Evolutionary conservation across 2,329 filamentous ascomycete genomes (phyloP), one percentile per base, ranked within the genome.

Genomic region (Colletotrichum lini): DNA sequence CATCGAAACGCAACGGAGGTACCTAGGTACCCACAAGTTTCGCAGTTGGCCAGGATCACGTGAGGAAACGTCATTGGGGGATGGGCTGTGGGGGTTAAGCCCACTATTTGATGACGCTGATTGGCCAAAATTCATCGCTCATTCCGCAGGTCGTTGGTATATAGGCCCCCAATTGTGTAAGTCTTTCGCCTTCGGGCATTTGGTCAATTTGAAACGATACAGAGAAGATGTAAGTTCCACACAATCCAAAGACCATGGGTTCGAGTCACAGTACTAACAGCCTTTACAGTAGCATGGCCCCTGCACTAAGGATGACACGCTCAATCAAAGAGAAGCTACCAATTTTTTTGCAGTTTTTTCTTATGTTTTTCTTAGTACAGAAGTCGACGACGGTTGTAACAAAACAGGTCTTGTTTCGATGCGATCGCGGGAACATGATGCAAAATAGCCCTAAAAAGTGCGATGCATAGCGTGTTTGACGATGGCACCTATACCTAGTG

Each of bases 231-330:
- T 66, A 61, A 66, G 53, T 10, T 38, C 15, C 3, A 26, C 15
- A 9, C 2, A 35, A 9, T 5, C 40, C 9, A n/a, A 8, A 65
- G 50, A 5, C 47, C 50, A 2, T 23, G 30, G 5, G 54, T 66
- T 66, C 64, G 64, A 66, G 4, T 44, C 44, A 7, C 50, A 23
- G 50, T 18, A 4, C 6, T 45, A 50, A 21, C 60, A 1, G 5
- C 1, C 15, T 3, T 15, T 6, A 9, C 47, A 66, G 64, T 93
- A 93, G 92, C 91, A 93, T 93, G 91, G 91, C 91, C 91, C 89
- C 88, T 91, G 89, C 88, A 91, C 93, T 95, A 96, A 96, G 93
- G 93, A 95, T 96, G 94, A 95, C 93, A 95, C 92, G 91, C 91
- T 92, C 87, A 90, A 91, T 90, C 90, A 92, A 92, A 93, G 91